Base-by-base conservation (phyloP, 495 filamentous ascomycete species). In the Chaetomium fimeti region DNA sequence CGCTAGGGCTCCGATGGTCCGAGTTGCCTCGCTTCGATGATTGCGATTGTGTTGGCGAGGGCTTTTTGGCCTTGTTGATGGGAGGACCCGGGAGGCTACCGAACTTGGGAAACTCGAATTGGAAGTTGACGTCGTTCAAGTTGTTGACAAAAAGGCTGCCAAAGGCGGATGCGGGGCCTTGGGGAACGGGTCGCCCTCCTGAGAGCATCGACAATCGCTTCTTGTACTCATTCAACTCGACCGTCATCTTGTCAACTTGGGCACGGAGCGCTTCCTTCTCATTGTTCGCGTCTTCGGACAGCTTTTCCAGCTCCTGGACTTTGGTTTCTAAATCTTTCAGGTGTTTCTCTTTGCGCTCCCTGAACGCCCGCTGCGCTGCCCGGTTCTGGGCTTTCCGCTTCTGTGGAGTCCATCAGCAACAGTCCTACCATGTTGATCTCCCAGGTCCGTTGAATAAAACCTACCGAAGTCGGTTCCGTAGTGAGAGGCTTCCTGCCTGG, bases 311-410 rank as follows among this genome's bases (percentile, higher is more conserved):
- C 69, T 96, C 92, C 22, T 90, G 83, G 24, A 98, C 94, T 74
- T 97, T 97, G 55, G 87, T 91, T 75, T 99, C 94, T 28, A 99
- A 81, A 71, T 99, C 95, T 73, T 93, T 96, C 49, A 99, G 73
- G 71, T 99, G 94, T 77, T 91, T 96, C 78, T 99, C 94, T 79
- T 99, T 99, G 54, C 94, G 90, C 74, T 99, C 94, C 27, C 94
- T 85, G 85, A 99, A 99, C 8, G 94, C 94, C 48, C 94, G 85
- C 78, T 99, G 94, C 29, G 94, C 94, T 1, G 95, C 94, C 63
- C 94, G 89, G 69, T 99, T 99, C 73, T 99, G 94, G 13, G 95
- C 94, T 78, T 99, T 99, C 67, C 94, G 91, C 81, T 99, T 99
- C 93, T 97, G 69, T 62, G 27, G n/a, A 55, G 12, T 52, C 43